Percentiles rank a stretch among this genome's conserved stretches.
phyloP scores from a whole-genome alignment of 352 stramenopile species.

The Phytophthora pinifolia region DNA sequence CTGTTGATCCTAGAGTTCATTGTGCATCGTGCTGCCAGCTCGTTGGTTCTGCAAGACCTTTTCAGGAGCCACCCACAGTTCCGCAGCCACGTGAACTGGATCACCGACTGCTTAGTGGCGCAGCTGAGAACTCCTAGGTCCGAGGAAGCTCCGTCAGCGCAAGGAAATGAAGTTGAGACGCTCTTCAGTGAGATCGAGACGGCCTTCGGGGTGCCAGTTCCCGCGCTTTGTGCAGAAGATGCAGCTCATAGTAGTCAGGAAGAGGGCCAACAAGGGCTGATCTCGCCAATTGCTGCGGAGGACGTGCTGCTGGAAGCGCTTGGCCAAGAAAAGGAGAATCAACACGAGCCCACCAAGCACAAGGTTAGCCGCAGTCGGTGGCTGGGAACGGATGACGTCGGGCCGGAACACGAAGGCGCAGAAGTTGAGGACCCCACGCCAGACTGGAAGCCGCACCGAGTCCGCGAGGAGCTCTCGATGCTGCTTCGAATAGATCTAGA shows the following conservation, averaged over 20 bases:
- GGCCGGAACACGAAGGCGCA: constrained; percentile 17
- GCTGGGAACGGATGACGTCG: constrained; percentile 8
- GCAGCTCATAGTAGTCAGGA: not conserved
- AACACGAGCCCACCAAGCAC: constrained; percentile 5
- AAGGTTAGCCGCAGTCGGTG: not conserved
- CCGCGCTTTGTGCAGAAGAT: constrained; percentile 5
- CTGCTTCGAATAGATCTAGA: constrained; percentile 30
- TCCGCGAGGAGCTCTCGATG: constrained; percentile 25
- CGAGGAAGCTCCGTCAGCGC: not conserved
- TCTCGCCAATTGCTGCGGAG: constrained; percentile 14
- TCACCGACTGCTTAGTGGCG: constrained; percentile 44
- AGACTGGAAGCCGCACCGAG: constrained; percentile 17
- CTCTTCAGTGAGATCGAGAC: constrained; percentile 24
- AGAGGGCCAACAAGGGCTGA: not conserved
- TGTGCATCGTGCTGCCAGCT: constrained; percentile 30
- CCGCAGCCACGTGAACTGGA: constrained; percentile 39
- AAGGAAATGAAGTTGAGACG: constrained; percentile 6
- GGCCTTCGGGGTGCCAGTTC: constrained; percentile 22
- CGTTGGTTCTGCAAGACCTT: constrained; percentile 36
- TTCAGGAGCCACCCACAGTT: constrained; percentile 40
- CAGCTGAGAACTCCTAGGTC: not conserved
- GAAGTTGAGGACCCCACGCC: constrained; percentile 2
- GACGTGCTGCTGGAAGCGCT: constrained; percentile 25
- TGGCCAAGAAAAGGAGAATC: constrained; percentile 18
- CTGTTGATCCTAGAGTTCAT: constrained; percentile 60